Conservation (phyloP, 148 eudicot genomes). For the Fallopia convolvulus region DNA sequence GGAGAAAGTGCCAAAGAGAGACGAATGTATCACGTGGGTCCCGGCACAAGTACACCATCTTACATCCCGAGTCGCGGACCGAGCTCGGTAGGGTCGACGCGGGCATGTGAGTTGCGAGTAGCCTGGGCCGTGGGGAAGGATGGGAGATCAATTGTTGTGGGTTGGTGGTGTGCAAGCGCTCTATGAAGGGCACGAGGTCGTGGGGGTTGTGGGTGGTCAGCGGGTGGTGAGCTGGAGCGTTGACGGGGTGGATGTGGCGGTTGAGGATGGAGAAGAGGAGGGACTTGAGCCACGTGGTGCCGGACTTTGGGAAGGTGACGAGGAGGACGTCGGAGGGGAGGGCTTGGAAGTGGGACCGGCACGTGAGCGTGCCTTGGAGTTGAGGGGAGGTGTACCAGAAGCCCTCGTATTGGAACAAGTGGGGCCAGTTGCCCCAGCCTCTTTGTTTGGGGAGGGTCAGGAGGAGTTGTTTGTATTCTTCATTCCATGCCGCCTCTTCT, state of each 20-base stretch:
- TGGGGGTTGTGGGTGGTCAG: slow-evolving; percentile 15
- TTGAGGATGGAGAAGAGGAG: slow-evolving; percentile 7
- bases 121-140: neutral
- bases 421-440: neutral
- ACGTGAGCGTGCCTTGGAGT: neutral
- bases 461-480: neutral
- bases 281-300: slow-evolving; percentile 23
- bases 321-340: slow-evolving; percentile 11
- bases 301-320: slow-evolving; percentile 10
- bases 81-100: slow-evolving; percentile 3
- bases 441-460: neutral
- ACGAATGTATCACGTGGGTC: slow-evolving; percentile 18
- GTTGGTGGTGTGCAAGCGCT: neutral
- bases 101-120: slow-evolving; percentile 21
- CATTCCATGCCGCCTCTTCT: neutral
- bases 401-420: neutral
- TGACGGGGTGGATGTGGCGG: neutral
- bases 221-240: neutral
- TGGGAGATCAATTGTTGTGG: no score
- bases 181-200: slow-evolving; percentile 13
- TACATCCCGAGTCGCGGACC: neutral
- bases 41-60: slow-evolving; percentile 18
- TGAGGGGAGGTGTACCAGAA: neutral
- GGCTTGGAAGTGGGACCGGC: slow-evolving; percentile 15
- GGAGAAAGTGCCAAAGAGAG: slow-evolving; percentile 14